Conservation (phyloP, 257 asterid species). For the Solanum appendiculatum region DNA sequence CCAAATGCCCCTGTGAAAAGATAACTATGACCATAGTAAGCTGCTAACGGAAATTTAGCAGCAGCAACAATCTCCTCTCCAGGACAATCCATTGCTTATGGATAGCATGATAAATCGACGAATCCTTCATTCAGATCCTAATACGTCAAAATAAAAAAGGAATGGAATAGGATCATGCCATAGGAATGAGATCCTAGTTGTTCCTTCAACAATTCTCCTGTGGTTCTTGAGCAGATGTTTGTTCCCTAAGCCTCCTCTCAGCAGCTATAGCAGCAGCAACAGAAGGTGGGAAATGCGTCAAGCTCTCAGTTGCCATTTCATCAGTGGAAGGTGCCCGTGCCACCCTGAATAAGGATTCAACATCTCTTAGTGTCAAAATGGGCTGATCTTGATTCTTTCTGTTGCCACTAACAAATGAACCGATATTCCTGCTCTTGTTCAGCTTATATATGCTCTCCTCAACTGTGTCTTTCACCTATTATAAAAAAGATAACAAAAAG, state of each 20-base stretch:
- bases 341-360: conserved; percentile 72
- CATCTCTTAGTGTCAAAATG: conserved; percentile 64
- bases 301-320: conserved; percentile 28
- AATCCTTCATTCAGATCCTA: neutral
- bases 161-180: neutral
- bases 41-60: neutral
- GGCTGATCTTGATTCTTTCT: conserved; percentile 89
- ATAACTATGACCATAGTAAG: neutral
- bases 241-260: conserved; percentile 58
- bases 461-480: conserved; percentile 78
- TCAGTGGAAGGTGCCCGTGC: conserved; percentile 36
- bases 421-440: conserved; percentile 64
- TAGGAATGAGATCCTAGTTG: neutral
- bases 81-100: neutral
- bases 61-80: neutral
- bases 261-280: conserved; percentile 92
- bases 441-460: conserved; percentile 85
- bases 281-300: conserved; percentile 79
- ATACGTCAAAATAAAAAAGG: neutral
- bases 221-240: conserved; percentile 5
- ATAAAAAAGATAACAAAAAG: neutral
- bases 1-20: neutral
- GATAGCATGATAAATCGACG: neutral
- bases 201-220: neutral
- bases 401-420: conserved; percentile 77